These are phyloP conservation scores for Talaromyces sp. DNA, from an alignment of 2,329 filamentous ascomycete species.

Conservation along the genomic window DNA sequence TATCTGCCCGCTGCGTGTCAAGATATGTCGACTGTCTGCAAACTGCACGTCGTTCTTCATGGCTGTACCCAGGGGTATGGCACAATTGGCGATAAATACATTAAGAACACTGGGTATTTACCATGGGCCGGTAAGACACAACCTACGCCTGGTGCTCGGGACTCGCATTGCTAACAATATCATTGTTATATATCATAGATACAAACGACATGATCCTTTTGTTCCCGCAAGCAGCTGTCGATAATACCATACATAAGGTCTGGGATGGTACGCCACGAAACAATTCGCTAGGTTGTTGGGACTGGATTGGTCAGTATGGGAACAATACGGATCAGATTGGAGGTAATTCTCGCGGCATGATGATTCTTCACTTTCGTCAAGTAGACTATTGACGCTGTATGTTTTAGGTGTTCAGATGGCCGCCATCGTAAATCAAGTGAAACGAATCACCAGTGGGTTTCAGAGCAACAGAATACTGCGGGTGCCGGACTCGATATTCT, in stretches of 20 bases:
- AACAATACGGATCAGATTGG: conserved; percentile 20
- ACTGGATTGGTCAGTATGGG: conserved; percentile 21
- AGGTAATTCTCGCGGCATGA: not conserved
- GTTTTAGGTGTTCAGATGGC: conserved; percentile 20
- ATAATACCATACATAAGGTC: conserved; percentile 15
- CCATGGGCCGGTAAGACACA: conserved; percentile 18
- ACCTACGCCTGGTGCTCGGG: not conserved
- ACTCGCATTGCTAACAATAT: not conserved
- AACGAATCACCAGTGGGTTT: conserved; percentile 19
- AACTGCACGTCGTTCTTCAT: conserved; percentile 21
- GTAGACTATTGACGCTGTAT: not conserved
- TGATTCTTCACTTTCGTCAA: not conserved
- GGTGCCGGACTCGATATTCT: not conserved
- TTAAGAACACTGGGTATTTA: conserved; percentile 20
- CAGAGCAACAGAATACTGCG: not conserved
- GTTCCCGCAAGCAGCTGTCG: conserved; percentile 16
- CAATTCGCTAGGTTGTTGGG: conserved; percentile 21
- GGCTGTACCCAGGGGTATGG: conserved; percentile 20
- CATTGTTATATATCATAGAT: not conserved
- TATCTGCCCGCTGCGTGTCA: conserved; percentile 20
- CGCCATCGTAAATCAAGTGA: conserved; percentile 22
- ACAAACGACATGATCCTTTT: conserved; percentile 20
- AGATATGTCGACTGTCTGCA: conserved; percentile 17
- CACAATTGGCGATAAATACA: conserved; percentile 15
- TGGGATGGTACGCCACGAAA: conserved; percentile 17